These are phyloP conservation scores for Hordeum pubiflorum DNA, from an alignment of 202 grass and related monocot species.

Conservation along the genomic window DNA sequence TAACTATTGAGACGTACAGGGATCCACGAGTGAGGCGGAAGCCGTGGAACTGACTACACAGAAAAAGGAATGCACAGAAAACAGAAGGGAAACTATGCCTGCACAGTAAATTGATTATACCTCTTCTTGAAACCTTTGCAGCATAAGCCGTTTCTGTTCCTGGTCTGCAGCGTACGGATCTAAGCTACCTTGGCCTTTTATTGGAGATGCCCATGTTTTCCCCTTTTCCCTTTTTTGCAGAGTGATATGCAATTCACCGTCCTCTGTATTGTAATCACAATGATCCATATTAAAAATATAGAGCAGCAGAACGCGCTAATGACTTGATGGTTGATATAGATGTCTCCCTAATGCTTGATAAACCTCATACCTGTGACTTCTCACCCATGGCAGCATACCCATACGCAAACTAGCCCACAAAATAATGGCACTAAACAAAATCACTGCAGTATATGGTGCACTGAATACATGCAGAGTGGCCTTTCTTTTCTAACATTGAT, in stretches of 20 bases:
- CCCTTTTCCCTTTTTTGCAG: conserved; percentile 97
- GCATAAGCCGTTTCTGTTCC: conserved; percentile 95
- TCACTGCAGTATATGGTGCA: not conserved
- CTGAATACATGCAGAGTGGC: not conserved
- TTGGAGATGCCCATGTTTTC: conserved; percentile 84
- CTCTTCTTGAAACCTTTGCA: conserved; percentile 99
- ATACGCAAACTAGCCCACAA: not conserved
- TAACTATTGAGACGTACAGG: not conserved
- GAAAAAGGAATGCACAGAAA: not conserved
- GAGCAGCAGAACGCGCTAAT: not conserved
- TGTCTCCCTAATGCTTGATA: not conserved
- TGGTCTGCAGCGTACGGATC: conserved; percentile 67
- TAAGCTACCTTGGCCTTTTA: conserved; percentile 76
- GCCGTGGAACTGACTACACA: not conserved
- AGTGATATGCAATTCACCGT: conserved; percentile 81
- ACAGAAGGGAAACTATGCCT: not conserved
- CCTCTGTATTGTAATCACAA: conserved; percentile 52
- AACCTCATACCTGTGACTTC: not conserved
- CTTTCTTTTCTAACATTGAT: not conserved
- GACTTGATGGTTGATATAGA: not conserved
- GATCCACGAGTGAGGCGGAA: not conserved
- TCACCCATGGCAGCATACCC: not conserved
- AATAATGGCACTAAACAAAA: not conserved
- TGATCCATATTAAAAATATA: conserved; percentile 1
- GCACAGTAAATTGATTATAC: conserved; percentile 31